These are phyloP conservation scores for Tylopilus subfusipes DNA, from an alignment of 768 basidiomycete genomes.

Conservation along the genomic window DNA sequence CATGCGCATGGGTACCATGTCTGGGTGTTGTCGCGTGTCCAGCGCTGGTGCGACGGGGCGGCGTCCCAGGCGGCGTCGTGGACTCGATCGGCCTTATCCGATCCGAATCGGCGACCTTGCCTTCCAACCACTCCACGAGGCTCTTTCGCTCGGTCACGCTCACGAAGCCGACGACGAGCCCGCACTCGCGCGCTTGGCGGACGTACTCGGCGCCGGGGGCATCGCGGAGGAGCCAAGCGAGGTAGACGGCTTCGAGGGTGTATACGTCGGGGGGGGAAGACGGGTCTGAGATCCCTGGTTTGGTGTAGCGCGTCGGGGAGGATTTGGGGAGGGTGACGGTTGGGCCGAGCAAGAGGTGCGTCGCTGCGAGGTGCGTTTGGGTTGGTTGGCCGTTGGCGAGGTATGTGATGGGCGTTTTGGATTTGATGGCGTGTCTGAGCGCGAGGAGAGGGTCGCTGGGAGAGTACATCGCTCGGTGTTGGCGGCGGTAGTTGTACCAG, in stretches of 20 bases:
- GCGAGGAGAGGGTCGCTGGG: constrained; percentile 45
- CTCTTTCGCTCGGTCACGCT: constrained; percentile 83
- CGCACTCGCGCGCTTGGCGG: constrained; percentile 74
- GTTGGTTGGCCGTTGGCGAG: constrained; percentile 36
- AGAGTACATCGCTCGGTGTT: background rate
- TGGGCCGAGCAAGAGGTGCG: constrained; percentile 59
- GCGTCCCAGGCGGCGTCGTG: constrained; percentile 1
- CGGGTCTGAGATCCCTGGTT: constrained; percentile 45
- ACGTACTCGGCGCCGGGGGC: constrained; percentile 82
- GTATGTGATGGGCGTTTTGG: constrained; percentile 49
- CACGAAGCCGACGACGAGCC: constrained; percentile 72
- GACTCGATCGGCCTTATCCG: constrained; percentile 20
- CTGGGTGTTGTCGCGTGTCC: constrained; percentile 23
- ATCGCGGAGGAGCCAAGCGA: constrained; percentile 79
- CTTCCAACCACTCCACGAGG: constrained; percentile 83
- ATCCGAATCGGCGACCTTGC: constrained; percentile 35
- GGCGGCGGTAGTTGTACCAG: no score
- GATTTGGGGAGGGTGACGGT: constrained; percentile 62
- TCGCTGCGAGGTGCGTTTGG: constrained; percentile 51
- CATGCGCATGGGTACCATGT: constrained; percentile 17
- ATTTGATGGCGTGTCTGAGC: constrained; percentile 62
- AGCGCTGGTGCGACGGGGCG: constrained; percentile 22
- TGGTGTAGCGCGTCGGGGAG: constrained; percentile 73
- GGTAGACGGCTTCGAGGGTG: constrained; percentile 74
- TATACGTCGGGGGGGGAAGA: constrained; percentile 52